Evolutionary conservation across 2,329 filamentous ascomycete genomes (phyloP), one percentile per base, ranked within the genome.

Genomic region (Phaeosphaeria sp.): DNA sequence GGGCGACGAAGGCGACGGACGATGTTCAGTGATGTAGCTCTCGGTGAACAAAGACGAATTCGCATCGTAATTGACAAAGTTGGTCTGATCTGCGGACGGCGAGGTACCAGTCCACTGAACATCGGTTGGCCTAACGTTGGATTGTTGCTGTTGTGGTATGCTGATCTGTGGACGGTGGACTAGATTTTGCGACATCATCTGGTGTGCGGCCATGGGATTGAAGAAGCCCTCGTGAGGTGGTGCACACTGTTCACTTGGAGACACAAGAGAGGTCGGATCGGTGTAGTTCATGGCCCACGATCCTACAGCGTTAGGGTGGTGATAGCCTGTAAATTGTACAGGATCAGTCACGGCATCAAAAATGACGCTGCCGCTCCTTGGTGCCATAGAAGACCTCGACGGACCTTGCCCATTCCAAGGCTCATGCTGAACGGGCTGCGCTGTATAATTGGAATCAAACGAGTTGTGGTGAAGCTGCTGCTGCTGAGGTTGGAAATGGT

Each of bases 381-480:
- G 71, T 11, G 66, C 51, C 56, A 66, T 67, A 2, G 64, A 61
- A 44, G 69, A 74, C 33, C 69, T 65, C 18, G 61, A 63, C 44
- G 71, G 73, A 9, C 64, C 65, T 60, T 74, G 65, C 36, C 68
- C 63, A 47, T 58, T 74, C 74, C 74, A 77, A 42, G 73, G 71
- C 40, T 71, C 72, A 27, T 74, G 69, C 21, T 62, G 67, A 30
- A 64, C 52, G 33, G 64, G 59, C 24, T 74, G 72, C 24, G 49
- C 60, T 3, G 68, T 66, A 42, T 70, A 75, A 18, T 60, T 64
- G 11, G 67, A 63, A n/a, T 60, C 44, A 47, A 60, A 69, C 2
- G 61, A 58, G 22, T 57, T 61, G 33, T 63, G 60, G 18, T 66
- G 71, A 7, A 61, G 54, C 48, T 69, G 69, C 46, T 36, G 55